A percentile compares a stretch with the other conserved stretches of the same genome.
Conservation (phyloP, 2,329 filamentous ascomycete genomes). For the Ceratocystis albifundus region DNA sequence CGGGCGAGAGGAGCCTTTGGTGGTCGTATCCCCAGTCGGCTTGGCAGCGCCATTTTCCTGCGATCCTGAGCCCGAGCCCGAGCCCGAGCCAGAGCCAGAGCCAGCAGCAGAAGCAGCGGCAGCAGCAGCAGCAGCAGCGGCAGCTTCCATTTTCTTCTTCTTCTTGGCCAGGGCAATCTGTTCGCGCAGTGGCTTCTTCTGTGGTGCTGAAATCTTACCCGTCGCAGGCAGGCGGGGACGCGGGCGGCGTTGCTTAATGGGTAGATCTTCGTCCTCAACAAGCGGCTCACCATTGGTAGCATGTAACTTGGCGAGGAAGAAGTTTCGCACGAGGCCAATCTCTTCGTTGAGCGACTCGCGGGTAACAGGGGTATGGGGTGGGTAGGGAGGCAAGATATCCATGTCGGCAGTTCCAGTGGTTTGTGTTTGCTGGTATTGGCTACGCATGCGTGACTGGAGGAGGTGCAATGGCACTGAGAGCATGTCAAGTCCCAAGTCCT, state of each 20-base stretch:
- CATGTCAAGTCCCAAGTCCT: slow-evolving; percentile 76
- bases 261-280: slow-evolving; percentile 88
- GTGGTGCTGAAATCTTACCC: slow-evolving; percentile 75
- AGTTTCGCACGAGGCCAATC: slow-evolving; percentile 79
- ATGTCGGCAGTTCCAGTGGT: slow-evolving; percentile 48
- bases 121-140: slow-evolving; percentile 24
- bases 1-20: slow-evolving; percentile 19
- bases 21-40: not conserved
- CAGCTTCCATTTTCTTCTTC: slow-evolving; percentile 64
- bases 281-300: slow-evolving; percentile 55
- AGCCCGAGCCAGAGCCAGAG: not conserved
- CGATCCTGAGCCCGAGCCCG: not conserved
- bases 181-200: slow-evolving; percentile 71
- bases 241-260: slow-evolving; percentile 74
- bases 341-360: slow-evolving; percentile 65
- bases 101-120: not conserved
- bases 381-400: slow-evolving; percentile 55
- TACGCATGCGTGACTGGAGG: slow-evolving; percentile 80
- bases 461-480: slow-evolving; percentile 89
- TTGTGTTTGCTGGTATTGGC: slow-evolving; percentile 66
- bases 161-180: slow-evolving; percentile 77
- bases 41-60: not conserved
- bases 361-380: slow-evolving; percentile 65
- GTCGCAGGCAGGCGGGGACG: slow-evolving; percentile 55
- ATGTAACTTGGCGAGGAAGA: slow-evolving; percentile 81